Base-by-base conservation (phyloP, 1,139 yeast species). In the Blastobotrys niveus region DNA sequence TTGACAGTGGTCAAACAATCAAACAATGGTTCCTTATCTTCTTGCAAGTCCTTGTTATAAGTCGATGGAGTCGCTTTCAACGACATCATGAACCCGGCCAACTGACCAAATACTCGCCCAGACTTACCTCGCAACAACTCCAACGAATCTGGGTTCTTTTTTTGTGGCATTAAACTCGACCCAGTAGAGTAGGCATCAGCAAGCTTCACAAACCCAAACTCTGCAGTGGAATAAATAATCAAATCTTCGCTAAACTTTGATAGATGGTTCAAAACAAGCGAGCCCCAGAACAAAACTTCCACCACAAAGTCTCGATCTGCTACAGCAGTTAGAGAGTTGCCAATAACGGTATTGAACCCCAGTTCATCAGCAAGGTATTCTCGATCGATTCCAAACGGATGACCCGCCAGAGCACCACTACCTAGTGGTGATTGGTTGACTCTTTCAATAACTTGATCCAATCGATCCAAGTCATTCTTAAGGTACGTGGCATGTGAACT, bases 101-200 rank as follows among this genome's bases (percentile, higher is more conserved):
- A 72, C 33, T 87, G 82, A 62, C 99, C 99, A 61, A 91, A 89
- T 17, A 88, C 95, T 65, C 99, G 82, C 44, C 99, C 99, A 17
- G 94, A 82, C 70, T 91, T 91, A 48, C 99, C 99, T 68, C 99
- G 79, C 61, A 93, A 75, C 52, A 91, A 73, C 70, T 91, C 99
- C 55, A 91, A 73, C 32, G 96, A 85, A 64, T 91, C 99, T 2
- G 98, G 96, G 69, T 91, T 91, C 69, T 91, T 93, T 79, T 91
- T 91, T 67, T 93, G 98, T 21, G 99, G 99, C 99, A 91, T 91
- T 62, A 91, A 75, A 34, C 96, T 87, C 5, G 96, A 87, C 8
- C 99, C 99, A 9, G 99, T 91, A 1, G 98, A 91, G 69, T 91
- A 91, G 25, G 98, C 98, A 64, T 91, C 99, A 10, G 96, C 93